phyloP scores from a whole-genome alignment of 306 rosid genomes.

The Quercus suber region DNA sequence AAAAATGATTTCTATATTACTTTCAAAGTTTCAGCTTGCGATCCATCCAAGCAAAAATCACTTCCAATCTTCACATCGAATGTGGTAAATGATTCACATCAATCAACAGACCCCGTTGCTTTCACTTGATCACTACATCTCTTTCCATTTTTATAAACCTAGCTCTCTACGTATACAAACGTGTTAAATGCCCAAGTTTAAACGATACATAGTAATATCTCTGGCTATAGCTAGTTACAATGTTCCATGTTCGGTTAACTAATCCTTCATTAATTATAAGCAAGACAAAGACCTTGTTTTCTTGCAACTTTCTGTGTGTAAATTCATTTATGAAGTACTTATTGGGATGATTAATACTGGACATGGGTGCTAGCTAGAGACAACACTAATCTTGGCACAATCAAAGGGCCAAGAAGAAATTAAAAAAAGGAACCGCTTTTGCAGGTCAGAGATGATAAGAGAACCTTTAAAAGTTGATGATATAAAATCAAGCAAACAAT shows the following conservation, averaged over 20 bases:
- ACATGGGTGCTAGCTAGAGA: too few relatives aligned
- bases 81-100: slow-evolving; percentile 77
- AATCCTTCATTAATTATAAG: neutral
- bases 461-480: too few relatives aligned
- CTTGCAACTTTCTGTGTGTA: neutral
- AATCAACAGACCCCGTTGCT: slow-evolving; percentile 43
- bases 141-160: slow-evolving; percentile 1
- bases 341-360: too few relatives aligned
- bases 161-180: neutral
- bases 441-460: too few relatives aligned
- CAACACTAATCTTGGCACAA: too few relatives aligned
- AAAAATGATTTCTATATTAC: slow-evolving; percentile 55
- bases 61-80: slow-evolving; percentile 64
- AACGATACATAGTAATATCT: neutral
- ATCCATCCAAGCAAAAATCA: slow-evolving; percentile 92
- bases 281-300: neutral
- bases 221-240: neutral
- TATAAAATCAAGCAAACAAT: too few relatives aligned
- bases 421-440: neutral
- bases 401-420: neutral
- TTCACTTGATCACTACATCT: slow-evolving; percentile 37
- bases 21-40: slow-evolving; percentile 86
- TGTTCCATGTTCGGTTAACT: neutral
- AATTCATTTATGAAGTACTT: neutral
- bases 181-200: neutral